These are phyloP conservation scores for Gloeopeniophorella convolvens DNA, from an alignment of 768 basidiomycete species.

Conservation along the genomic window DNA sequence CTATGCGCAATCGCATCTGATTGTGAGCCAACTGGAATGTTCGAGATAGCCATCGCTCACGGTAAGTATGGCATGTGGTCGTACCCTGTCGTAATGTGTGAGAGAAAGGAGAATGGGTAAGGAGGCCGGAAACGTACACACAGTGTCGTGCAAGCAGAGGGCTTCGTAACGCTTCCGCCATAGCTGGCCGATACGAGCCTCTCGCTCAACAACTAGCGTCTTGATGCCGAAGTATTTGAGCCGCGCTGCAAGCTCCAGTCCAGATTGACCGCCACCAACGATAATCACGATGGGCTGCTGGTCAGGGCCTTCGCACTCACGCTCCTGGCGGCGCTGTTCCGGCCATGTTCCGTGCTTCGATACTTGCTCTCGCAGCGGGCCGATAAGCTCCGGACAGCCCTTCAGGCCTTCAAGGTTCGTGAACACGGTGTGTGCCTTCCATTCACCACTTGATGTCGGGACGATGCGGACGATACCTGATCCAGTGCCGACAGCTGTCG, in stretches of 20 bases:
- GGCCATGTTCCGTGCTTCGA: conserved; percentile 39
- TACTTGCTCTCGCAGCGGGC: conserved; percentile 28
- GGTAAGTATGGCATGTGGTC: conserved; percentile 47
- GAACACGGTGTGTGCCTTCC: conserved; percentile 43
- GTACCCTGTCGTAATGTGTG: conserved; percentile 32
- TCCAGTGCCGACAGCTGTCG: conserved; percentile 33
- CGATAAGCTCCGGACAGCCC: conserved; percentile 37
- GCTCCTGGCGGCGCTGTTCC: conserved; percentile 31
- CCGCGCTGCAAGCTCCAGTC: conserved; percentile 51
- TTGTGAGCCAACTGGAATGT: neutral
- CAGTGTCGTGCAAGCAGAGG: conserved; percentile 59
- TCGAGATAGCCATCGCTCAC: conserved; percentile 7
- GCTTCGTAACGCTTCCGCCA: conserved; percentile 66
- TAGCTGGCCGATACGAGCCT: conserved; percentile 51
- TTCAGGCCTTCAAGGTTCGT: conserved; percentile 48
- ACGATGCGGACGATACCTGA: conserved; percentile 43
- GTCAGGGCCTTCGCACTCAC: conserved; percentile 32
- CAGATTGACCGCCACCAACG: conserved; percentile 46
- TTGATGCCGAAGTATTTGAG: conserved; percentile 46
- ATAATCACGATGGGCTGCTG: conserved; percentile 47
- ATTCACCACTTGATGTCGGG: conserved; percentile 34
- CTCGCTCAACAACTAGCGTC: conserved; percentile 56
- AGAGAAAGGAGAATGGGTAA: conserved; percentile 12
- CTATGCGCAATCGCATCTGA: conserved; percentile 1
- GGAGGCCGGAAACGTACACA: conserved; percentile 40